Evolutionary conservation across 1,139 yeast genomes (phyloP).

Genomic region (Pichia sp.): DNA sequence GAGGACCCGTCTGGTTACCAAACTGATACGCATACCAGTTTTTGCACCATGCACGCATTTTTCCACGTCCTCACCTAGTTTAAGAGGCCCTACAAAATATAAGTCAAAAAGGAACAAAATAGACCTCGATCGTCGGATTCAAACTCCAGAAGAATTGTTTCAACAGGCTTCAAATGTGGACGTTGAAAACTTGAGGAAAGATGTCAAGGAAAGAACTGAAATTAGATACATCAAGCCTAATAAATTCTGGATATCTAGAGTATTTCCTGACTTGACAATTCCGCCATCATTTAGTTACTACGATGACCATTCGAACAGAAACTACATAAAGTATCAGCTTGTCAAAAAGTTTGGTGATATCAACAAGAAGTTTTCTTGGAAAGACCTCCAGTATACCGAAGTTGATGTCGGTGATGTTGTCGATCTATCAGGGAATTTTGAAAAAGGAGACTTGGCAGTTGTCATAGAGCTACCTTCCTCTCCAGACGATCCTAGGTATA

Average conservation of each 20-base stretch:
- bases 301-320: slow-evolving; percentile 25
- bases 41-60: slow-evolving; percentile 1
- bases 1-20: background rate
- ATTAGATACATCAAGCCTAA: slow-evolving; percentile 29
- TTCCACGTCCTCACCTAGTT: slow-evolving; percentile 6
- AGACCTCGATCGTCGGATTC: slow-evolving; percentile 18
- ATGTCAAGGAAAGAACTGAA: slow-evolving; percentile 22
- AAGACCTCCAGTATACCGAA: slow-evolving; percentile 28
- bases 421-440: slow-evolving; percentile 34
- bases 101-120: slow-evolving; percentile 12
- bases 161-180: slow-evolving; percentile 27
- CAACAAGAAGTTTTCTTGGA: slow-evolving; percentile 14
- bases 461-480: slow-evolving; percentile 41
- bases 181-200: slow-evolving; percentile 25
- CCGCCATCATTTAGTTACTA: slow-evolving; percentile 21
- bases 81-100: slow-evolving; percentile 13
- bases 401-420: slow-evolving; percentile 45
- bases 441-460: slow-evolving; percentile 38
- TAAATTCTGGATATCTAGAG: slow-evolving; percentile 25
- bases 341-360: slow-evolving; percentile 24
- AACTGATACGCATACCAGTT: background rate
- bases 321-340: slow-evolving; percentile 18
- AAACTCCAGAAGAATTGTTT: slow-evolving; percentile 32
- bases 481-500: slow-evolving; percentile 45
- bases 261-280: slow-evolving; percentile 14